phyloP scores from a whole-genome alignment of 129 eudicot genomes.

The Artemisia argyi region DNA sequence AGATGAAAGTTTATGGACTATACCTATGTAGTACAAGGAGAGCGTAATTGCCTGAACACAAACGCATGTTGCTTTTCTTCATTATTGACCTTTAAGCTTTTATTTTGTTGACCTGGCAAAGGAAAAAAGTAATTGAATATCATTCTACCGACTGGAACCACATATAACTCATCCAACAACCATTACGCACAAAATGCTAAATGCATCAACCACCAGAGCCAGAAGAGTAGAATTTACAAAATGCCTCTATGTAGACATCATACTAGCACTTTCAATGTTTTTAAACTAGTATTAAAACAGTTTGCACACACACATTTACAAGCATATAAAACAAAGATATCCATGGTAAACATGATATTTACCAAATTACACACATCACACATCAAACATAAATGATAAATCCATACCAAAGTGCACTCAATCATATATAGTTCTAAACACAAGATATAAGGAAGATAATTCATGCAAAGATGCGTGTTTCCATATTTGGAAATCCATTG shows the following conservation, averaged over 20 bases:
- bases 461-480: too few species aligned
- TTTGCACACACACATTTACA: background rate
- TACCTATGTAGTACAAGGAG: constrained; percentile 21
- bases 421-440: background rate
- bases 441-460: too few species aligned
- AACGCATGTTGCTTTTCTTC: constrained; percentile 21
- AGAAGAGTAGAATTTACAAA: background rate
- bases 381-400: constrained; percentile 1
- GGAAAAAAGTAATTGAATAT: background rate
- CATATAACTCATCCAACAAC: background rate
- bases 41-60: constrained; percentile 4
- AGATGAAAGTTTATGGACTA: constrained; percentile 14
- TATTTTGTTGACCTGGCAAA: background rate
- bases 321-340: background rate
- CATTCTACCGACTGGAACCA: background rate
- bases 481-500: too few species aligned
- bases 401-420: background rate
- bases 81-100: constrained; percentile 1
- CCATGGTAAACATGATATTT: background rate
- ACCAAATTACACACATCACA: constrained; percentile 7
- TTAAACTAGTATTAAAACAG: background rate
- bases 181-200: background rate
- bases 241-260: background rate
- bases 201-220: background rate
- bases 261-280: background rate